phyloP scores from a whole-genome alignment of 345 rosid species.

The Clarkia xantiana region DNA sequence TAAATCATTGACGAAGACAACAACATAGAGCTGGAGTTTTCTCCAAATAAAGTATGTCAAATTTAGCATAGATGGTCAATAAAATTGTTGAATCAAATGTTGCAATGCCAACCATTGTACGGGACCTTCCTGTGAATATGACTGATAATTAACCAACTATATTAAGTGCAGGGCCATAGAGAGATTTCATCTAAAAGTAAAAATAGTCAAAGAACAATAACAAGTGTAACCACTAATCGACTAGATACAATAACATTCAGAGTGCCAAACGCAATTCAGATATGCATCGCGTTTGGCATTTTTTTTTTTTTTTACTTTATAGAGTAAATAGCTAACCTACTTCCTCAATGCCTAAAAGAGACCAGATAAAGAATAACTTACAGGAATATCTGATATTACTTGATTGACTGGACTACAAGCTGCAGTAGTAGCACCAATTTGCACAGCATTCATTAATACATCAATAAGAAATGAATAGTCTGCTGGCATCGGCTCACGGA shows the following conservation, averaged over 20 bases:
- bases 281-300: no score
- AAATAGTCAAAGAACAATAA: no score
- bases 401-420: conserved; percentile 91
- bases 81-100: conserved; percentile 91
- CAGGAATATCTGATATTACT: conserved; percentile 91
- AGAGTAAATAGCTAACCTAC: no score
- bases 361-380: conserved; percentile 20
- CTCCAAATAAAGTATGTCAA: no score
- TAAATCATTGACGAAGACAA: background rate
- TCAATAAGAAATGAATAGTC: conserved; percentile 87
- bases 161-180: no score
- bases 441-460: conserved; percentile 88
- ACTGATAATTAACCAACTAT: no score
- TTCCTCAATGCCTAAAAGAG: no score
- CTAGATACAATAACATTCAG: background rate
- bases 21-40: no score
- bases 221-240: no score
- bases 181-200: no score
- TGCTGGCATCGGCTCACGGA: conserved; percentile 98
- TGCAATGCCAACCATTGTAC: conserved; percentile 94
- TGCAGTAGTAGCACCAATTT: conserved; percentile 95
- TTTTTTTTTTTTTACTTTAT: no score
- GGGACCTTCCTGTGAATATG: conserved; percentile 75
- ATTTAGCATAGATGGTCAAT: no score
- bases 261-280: background rate